Evolutionary conservation across 2,329 filamentous ascomycete species (phyloP), one percentile per base, ranked within the genome.

Genomic region (Ophiocordyceps camponoti-rufipedis): DNA sequence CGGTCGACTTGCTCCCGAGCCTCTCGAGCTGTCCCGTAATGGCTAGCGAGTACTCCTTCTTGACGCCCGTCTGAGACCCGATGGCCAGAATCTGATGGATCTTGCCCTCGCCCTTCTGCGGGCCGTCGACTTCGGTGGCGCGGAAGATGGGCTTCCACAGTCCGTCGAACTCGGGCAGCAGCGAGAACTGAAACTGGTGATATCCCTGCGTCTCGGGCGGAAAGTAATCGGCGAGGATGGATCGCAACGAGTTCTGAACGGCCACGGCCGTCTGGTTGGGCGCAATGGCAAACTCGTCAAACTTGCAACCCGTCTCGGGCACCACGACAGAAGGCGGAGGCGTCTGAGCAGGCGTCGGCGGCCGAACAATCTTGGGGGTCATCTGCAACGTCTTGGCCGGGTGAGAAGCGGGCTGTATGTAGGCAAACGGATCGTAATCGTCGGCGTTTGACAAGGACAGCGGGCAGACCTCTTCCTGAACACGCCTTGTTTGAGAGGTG

Each of bases 51-150:
- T 74, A 72, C 2, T 68, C 65, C 48, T 63, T 69, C 29, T 65
- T 65, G 1, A 79, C 74, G 2, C 67, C 69, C 23, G 63, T 62
- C 50, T 80, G 73, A 4, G 69, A 67, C 4, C 77, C 76, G 18
- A 81, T 62, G 2, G 75, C 75, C 12, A 81, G 56, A 4, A 81
- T 75, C 43, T 78, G 65, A 51, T 80, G 74, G 12, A 75, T 58
- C 35, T 63, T 60, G 12, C 57, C 58, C 28, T 62, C 58, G 5
- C 58, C 54, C 19, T 51, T 46, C 4, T 51, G 55, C 0, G 55
- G 55, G 44, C 49, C 58, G 1, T 50, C 54, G 0, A 56, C 47
- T 14, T 62, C 59, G 0, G 53, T 50, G 29, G 67, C 63, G 33
- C 54, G 59, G 42, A 76, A 70, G 1, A 77, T 61, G 2, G 71